Evolutionary conservation across 2,329 filamentous ascomycete genomes (phyloP).

Genomic region (Gnomoniopsis sp.): DNA sequence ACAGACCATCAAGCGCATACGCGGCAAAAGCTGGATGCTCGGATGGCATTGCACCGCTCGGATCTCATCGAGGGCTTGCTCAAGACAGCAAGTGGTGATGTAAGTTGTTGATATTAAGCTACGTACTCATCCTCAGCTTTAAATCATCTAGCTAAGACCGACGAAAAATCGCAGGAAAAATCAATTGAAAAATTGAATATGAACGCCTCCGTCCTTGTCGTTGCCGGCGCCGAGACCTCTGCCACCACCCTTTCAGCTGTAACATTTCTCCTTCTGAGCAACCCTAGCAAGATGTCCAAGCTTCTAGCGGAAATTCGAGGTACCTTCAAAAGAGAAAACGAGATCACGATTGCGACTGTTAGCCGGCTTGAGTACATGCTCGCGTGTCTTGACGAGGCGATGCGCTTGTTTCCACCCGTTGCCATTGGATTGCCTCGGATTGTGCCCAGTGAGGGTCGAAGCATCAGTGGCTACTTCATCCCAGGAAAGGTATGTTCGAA

Average conservation of each 20-base stretch:
- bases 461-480: slow-evolving; percentile 18
- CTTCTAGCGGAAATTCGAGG: slow-evolving; percentile 35
- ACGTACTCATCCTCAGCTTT: too few relatives aligned
- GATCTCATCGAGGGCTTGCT: too few relatives aligned
- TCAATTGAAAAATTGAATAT: neutral
- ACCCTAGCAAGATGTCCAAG: slow-evolving; percentile 28
- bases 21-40: too few relatives aligned
- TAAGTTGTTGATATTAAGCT: too few relatives aligned
- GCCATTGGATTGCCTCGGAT: slow-evolving; percentile 15
- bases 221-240: slow-evolving; percentile 23
- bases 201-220: slow-evolving; percentile 8
- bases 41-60: too few relatives aligned
- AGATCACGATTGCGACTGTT: slow-evolving; percentile 34
- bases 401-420: slow-evolving; percentile 35
- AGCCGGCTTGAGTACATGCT: slow-evolving; percentile 32
- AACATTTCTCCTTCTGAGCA: slow-evolving; percentile 28
- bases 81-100: too few relatives aligned
- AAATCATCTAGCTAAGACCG: too few relatives aligned
- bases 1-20: too few relatives aligned
- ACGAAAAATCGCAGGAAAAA: too few relatives aligned
- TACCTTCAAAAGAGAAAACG: slow-evolving; percentile 29
- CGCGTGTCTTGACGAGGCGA: slow-evolving; percentile 35
- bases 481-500: slow-evolving; percentile 16
- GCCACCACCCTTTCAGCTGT: slow-evolving; percentile 21
- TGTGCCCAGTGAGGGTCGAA: slow-evolving; percentile 17